These are phyloP conservation scores for Kandelia obovata DNA, from an alignment of 345 rosid species.

Conservation along the genomic window DNA sequence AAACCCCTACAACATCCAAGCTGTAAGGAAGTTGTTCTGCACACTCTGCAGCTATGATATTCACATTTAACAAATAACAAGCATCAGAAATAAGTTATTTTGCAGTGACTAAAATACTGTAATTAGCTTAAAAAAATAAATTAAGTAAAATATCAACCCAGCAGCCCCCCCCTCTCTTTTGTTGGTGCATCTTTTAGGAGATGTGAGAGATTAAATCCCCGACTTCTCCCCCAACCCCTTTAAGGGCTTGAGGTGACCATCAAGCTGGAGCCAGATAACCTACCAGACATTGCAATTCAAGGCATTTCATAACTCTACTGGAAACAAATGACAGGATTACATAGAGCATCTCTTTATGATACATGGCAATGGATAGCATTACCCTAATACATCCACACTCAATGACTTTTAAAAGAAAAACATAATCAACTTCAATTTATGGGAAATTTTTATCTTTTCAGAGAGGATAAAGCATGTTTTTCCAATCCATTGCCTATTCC, in stretches of 20 bases:
- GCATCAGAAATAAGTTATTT: conserved; percentile 28
- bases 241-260: too few species aligned
- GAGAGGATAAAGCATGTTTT: background rate
- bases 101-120: too few species aligned
- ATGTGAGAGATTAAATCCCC: too few species aligned
- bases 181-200: too few species aligned
- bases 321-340: background rate
- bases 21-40: conserved; percentile 36
- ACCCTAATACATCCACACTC: too few species aligned
- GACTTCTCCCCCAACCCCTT: too few species aligned
- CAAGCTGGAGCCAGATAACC: too few species aligned
- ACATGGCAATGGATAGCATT: too few species aligned
- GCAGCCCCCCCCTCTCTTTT: too few species aligned
- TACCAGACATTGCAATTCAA: background rate
- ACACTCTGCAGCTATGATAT: conserved; percentile 37
- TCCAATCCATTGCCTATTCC: background rate
- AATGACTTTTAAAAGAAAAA: too few species aligned
- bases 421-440: too few species aligned
- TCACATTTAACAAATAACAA: conserved; percentile 32
- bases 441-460: too few species aligned
- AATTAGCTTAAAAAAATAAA: background rate
- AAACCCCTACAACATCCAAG: conserved; percentile 45
- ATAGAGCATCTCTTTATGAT: background rate
- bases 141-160: background rate
- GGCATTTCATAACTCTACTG: background rate